A percentile compares a stretch with the other conserved stretches of the same genome.
These are phyloP conservation scores for Pythium diclinum DNA, from an alignment of 352 stramenopile species.

Conservation along the genomic window DNA sequence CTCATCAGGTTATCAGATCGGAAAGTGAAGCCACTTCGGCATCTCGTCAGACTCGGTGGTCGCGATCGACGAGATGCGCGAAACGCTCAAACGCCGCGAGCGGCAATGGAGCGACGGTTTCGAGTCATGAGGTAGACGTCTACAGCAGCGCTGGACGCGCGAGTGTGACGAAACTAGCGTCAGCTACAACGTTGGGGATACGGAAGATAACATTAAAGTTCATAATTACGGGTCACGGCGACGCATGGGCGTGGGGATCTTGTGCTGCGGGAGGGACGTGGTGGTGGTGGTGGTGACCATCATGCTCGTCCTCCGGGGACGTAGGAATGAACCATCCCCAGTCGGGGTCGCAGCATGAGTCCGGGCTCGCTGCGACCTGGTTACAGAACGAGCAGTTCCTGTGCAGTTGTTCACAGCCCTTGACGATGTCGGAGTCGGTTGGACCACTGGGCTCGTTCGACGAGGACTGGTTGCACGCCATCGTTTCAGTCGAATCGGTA, in stretches of 20 bases:
- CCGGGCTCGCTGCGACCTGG: constrained; percentile 8
- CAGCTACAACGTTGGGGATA: constrained; percentile 8
- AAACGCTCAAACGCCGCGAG: neutral
- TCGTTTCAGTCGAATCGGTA: neutral
- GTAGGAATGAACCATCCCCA: constrained; percentile 73
- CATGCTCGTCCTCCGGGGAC: constrained; percentile 24
- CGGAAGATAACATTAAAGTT: constrained; percentile 8
- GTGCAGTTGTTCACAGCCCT: constrained; percentile 1
- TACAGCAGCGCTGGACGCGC: neutral
- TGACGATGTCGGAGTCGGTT: neutral
- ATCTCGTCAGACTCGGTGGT: constrained; percentile 22
- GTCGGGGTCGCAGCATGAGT: constrained; percentile 45
- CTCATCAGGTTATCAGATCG: constrained; percentile 16
- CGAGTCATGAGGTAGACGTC: neutral
- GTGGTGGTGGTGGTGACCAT: constrained; percentile 5
- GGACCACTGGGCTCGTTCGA: neutral
- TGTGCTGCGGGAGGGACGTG: neutral
- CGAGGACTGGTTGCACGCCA: constrained; percentile 1
- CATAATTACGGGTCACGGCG: neutral
- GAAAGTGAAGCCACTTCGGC: constrained; percentile 28
- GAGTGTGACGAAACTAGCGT: constrained; percentile 19
- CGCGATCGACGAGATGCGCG: constrained; percentile 1
- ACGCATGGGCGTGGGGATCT: neutral
- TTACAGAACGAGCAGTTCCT: constrained; percentile 31
- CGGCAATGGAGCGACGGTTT: neutral